phyloP scores from a whole-genome alignment of 371 early-diverging fungal species.

The Smittium culicis region DNA sequence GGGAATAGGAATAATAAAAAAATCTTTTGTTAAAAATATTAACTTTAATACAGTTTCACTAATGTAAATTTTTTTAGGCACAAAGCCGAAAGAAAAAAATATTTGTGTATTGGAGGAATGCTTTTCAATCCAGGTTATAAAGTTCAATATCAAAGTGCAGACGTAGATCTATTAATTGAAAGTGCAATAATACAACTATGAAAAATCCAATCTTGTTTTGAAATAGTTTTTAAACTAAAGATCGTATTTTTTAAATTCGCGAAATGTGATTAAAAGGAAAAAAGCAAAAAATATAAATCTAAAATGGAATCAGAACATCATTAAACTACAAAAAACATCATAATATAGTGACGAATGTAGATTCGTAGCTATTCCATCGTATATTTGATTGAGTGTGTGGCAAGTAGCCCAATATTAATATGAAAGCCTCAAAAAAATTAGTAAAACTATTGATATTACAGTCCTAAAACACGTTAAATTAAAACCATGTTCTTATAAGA shows the following conservation, averaged over 20 bases:
- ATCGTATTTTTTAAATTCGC: neutral
- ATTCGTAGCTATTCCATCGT: neutral
- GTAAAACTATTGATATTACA: neutral
- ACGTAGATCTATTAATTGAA: neutral
- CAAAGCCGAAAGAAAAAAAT: neutral
- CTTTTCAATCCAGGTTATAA: neutral
- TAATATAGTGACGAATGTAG: neutral
- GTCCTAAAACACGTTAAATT: neutral
- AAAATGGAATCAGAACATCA: neutral
- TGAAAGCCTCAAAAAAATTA: neutral
- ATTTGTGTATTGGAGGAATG: neutral
- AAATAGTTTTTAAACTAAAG: neutral
- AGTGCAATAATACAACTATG: neutral
- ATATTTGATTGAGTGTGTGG: neutral
- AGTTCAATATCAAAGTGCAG: neutral
- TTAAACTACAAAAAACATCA: neutral
- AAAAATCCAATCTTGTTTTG: neutral
- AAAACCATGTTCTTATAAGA: neutral
- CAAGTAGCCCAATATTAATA: neutral
- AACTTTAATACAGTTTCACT: neutral
- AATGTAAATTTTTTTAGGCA: neutral
- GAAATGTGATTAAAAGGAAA: neutral
- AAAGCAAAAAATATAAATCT: neutral
- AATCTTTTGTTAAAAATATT: too few relatives aligned
- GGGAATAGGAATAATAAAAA: too few relatives aligned